Base-by-base conservation (phyloP, 2,329 filamentous ascomycete species). In the Cordyceps farinosa region DNA sequence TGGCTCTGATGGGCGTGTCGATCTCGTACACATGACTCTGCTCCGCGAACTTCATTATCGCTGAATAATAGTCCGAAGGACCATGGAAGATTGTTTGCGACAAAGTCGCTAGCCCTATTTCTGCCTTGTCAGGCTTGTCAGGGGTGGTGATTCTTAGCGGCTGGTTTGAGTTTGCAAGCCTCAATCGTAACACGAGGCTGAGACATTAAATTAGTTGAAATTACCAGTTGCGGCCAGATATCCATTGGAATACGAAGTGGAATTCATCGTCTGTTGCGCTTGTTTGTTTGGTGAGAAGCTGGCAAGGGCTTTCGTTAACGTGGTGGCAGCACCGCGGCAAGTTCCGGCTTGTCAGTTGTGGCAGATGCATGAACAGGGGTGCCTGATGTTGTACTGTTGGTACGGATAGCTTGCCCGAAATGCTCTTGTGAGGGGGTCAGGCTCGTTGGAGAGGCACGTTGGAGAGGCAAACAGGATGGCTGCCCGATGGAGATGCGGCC, bases 111-210 rank as follows among this genome's bases (percentile, higher is more conserved):
- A 52, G 47, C 48, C 55, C 40, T 47, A 47, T 47, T n/a, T 36
- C 22, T 47, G 50, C 29, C 32, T 38, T 3, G 47, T n/a, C 50
- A 54, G 32, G 58, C 22, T 22, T 22, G 22, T 22, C 22, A 22
- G 22, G 22, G 50, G n/a, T 40, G 32, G 30, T 38, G 45, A 17
- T 3, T 7, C 45, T 47, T 48, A 40, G 51, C 40, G 42, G 29
- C 30, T 32, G 36, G 7, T 48, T 52, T 60, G 47, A 34, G 57
- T 52, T 42, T 60, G 57, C 36, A 52, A 59, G 45, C 42, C 57
- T 32, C 47, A 59, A 29, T 44, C 27, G 42, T 27, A 59, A 51
- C 56, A 60, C 47, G 57, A 42, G 47, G 57, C 57, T 42, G 36
- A 40, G 34, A n/a, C 29, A 8, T 47, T 30, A 27, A 36, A 38